A percentile compares a stretch with the other conserved stretches of the same genome.
These are phyloP conservation scores for Serpula lacrymans DNA, from an alignment of 768 basidiomycete species.

Conservation along the genomic window DNA sequence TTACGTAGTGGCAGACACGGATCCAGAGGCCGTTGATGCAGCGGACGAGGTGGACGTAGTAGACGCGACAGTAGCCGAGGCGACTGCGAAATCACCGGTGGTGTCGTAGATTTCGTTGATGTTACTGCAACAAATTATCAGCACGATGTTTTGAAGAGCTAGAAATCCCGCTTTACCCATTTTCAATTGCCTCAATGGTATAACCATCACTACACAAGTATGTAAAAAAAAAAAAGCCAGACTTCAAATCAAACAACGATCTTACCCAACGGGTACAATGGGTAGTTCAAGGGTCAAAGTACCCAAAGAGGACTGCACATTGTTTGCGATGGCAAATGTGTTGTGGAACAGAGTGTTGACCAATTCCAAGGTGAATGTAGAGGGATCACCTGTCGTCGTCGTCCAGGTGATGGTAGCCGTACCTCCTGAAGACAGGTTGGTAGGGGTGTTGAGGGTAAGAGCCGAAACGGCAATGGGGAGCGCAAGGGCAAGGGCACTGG, in stretches of 20 bases:
- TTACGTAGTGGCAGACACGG: slow-evolving; percentile 9
- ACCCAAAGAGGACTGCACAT: slow-evolving; percentile 37
- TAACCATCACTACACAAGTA: slow-evolving; percentile 42
- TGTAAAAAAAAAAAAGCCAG: background rate
- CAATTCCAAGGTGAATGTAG: slow-evolving; percentile 44
- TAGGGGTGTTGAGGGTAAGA: slow-evolving; percentile 38
- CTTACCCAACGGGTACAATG: slow-evolving; percentile 45
- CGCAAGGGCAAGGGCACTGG: slow-evolving; percentile 41
- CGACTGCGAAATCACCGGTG: slow-evolving; percentile 43
- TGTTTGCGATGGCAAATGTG: slow-evolving; percentile 52
- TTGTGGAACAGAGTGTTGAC: slow-evolving; percentile 49
- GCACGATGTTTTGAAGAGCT: background rate
- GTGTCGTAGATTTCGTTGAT: slow-evolving; percentile 41
- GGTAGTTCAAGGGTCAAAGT: slow-evolving; percentile 41
- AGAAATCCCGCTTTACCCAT: slow-evolving; percentile 30
- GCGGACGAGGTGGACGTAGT: too few relatives aligned
- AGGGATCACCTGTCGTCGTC: slow-evolving; percentile 36
- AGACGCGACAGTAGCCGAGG: slow-evolving; percentile 8
- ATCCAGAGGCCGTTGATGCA: slow-evolving; percentile 14
- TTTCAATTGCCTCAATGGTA: slow-evolving; percentile 42
- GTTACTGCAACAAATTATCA: slow-evolving; percentile 24
- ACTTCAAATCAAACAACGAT: slow-evolving; percentile 2
- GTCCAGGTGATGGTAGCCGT: slow-evolving; percentile 47
- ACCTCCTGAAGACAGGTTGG: slow-evolving; percentile 29
- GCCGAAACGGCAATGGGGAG: slow-evolving; percentile 45